Evolutionary conservation across 2,329 filamentous ascomycete genomes (phyloP).

Genomic region (Fusarium burgessii): DNA sequence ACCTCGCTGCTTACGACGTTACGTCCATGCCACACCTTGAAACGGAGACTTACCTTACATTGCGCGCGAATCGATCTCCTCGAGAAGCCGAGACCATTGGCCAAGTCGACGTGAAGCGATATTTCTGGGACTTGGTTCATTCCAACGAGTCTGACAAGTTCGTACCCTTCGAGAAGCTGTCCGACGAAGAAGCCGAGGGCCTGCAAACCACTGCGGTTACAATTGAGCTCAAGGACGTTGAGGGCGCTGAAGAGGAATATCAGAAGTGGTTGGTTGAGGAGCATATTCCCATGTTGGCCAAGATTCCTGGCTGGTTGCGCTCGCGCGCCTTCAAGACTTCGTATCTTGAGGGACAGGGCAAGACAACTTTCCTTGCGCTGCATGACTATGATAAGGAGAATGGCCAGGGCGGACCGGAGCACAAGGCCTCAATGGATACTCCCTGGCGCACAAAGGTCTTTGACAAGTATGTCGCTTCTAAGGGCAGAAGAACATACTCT

Average conservation of each 20-base stretch:
- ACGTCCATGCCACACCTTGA: constrained; percentile 78
- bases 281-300: constrained; percentile 77
- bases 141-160: constrained; percentile 68
- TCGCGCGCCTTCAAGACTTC: constrained; percentile 78
- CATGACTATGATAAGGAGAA: constrained; percentile 79
- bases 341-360: constrained; percentile 66
- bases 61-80: constrained; percentile 69
- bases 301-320: constrained; percentile 83
- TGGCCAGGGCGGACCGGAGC: constrained; percentile 73
- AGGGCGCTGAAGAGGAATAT: constrained; percentile 64
- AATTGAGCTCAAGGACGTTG: constrained; percentile 64
- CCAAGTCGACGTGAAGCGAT: constrained; percentile 73
- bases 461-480: constrained; percentile 67
- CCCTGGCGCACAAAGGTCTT: constrained; percentile 71
- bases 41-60: constrained; percentile 74
- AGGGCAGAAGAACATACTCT: constrained; percentile 71
- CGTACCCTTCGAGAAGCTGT: constrained; percentile 68
- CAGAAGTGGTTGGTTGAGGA: constrained; percentile 80
- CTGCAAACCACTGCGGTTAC: constrained; percentile 73
- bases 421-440: constrained; percentile 72
- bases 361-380: constrained; percentile 70
- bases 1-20: constrained; percentile 86
- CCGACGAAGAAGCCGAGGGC: constrained; percentile 69
- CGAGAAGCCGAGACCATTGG: constrained; percentile 67
- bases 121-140: constrained; percentile 76